Evolutionary conservation across 805 yeast genomes (phyloP).

Genomic region (Hanseniaspora mollemarum): DNA sequence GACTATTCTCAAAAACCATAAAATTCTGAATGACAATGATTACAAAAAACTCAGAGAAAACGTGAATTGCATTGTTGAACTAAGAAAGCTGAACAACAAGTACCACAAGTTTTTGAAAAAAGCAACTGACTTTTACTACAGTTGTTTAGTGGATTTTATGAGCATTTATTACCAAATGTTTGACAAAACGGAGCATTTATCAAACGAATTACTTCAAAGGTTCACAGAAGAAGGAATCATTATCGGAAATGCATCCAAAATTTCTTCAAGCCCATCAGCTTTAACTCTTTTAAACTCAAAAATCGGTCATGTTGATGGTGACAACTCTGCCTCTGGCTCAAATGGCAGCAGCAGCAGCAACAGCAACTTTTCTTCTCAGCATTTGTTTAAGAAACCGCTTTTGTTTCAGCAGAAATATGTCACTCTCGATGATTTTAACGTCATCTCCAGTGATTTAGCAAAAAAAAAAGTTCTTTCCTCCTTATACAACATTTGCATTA

Average conservation of each 20-base stretch:
- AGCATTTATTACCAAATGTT: constrained; percentile 8
- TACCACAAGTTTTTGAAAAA: constrained; percentile 41
- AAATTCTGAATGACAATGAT: constrained; percentile 18
- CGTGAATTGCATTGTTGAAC: constrained; percentile 34
- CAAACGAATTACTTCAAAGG: constrained; percentile 9
- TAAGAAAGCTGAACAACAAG: constrained; percentile 43
- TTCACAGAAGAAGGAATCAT: constrained; percentile 13
- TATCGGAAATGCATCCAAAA: constrained; percentile 7
- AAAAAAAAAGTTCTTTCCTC: constrained; percentile 18
- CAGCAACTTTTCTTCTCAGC: constrained; percentile 1
- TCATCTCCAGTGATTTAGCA: constrained; percentile 14
- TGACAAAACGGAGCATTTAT: not conserved
- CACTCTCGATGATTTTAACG: constrained; percentile 17
- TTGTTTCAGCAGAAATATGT: constrained; percentile 11
- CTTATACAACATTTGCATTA: constrained; percentile 36
- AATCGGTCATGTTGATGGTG: not conserved
- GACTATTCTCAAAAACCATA: constrained; percentile 23
- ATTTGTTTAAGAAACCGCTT: constrained; percentile 10
- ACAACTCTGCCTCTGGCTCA: not conserved
- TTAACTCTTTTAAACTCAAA: not conserved
- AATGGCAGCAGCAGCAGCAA: not conserved
- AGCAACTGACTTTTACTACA: constrained; percentile 39
- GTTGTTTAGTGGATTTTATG: constrained; percentile 11
- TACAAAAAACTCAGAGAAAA: constrained; percentile 24
- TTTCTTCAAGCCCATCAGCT: not conserved